A percentile compares a stretch with the other conserved stretches of the same genome.
Evolutionary conservation across 164 flowering plant genomes (phyloP).

Genomic region (Dillenia turbinata): DNA sequence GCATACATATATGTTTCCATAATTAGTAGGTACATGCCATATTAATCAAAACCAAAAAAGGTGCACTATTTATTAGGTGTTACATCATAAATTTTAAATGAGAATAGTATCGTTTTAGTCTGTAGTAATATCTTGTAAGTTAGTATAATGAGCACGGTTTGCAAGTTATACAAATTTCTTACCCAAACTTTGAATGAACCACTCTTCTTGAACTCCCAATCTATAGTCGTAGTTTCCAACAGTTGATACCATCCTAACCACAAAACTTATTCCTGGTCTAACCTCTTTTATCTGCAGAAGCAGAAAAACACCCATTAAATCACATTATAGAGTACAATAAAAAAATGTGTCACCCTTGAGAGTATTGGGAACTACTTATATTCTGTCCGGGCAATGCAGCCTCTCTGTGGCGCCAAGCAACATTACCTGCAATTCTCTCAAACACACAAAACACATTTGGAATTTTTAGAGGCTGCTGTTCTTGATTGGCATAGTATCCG

Average conservation of each 20-base stretch:
- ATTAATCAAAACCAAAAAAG: no score
- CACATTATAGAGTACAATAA: not conserved
- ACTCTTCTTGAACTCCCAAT: conserved; percentile 35
- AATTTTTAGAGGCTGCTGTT: not conserved
- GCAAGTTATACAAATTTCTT: conserved; percentile 4
- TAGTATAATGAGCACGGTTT: no score
- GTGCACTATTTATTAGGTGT: no score
- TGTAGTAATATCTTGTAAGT: no score
- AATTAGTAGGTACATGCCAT: no score
- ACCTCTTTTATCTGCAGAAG: not conserved
- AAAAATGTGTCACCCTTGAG: no score
- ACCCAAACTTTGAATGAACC: conserved; percentile 8
- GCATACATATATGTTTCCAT: no score
- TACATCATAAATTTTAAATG: no score
- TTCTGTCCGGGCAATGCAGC: conserved; percentile 15
- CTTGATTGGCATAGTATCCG: not conserved
- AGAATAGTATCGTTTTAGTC: no score
- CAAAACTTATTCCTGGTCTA: conserved; percentile 29
- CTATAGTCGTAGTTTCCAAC: conserved; percentile 36
- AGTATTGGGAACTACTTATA: no score
- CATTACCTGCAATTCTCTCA: conserved; percentile 20
- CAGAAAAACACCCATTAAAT: not conserved
- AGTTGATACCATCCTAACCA: conserved; percentile 37
- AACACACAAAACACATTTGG: not conserved
- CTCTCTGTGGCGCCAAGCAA: conserved; percentile 52